phyloP scores from a whole-genome alignment of 306 rosid species.

The Castanea crenata region DNA sequence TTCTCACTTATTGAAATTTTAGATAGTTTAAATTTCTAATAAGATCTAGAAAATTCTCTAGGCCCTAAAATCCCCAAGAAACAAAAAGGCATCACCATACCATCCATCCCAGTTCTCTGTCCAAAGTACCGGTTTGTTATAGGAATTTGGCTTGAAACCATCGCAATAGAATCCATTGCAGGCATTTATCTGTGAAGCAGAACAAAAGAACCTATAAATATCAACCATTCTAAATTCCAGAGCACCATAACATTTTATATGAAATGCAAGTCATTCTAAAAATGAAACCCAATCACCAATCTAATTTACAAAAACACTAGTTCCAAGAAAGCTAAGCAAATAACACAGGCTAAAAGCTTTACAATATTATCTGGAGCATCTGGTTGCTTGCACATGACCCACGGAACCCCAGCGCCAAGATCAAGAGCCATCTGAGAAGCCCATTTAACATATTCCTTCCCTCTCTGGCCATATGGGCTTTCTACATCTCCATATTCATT shows the following conservation, averaged over 20 bases:
- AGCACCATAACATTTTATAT: conserved; percentile 1
- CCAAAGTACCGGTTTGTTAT: conserved; percentile 70
- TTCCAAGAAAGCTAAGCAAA: background rate
- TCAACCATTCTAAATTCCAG: conserved; percentile 15
- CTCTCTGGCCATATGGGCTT: conserved; percentile 64
- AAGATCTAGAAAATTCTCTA: background rate
- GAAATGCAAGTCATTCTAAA: conserved; percentile 5
- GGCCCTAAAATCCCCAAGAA: background rate
- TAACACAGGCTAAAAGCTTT: conserved; percentile 29
- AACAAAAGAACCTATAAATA: conserved; percentile 12
- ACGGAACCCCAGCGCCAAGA: conserved; percentile 94
- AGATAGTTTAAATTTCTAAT: background rate
- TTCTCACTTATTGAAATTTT: background rate
- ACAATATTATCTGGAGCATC: conserved; percentile 89
- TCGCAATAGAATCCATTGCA: conserved; percentile 97
- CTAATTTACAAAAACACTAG: conserved; percentile 1
- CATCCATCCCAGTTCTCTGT: conserved; percentile 99
- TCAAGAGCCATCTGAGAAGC: conserved; percentile 87
- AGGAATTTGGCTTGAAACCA: conserved; percentile 84
- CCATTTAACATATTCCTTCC: conserved; percentile 90
- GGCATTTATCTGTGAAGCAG: conserved; percentile 66
- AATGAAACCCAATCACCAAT: conserved; percentile 15
- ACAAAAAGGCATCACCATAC: conserved; percentile 36
- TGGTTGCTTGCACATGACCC: conserved; percentile 97
- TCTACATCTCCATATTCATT: conserved; percentile 96